These are phyloP conservation scores for Didymella pomorum DNA, from an alignment of 2,329 filamentous ascomycete species.

Conservation along the genomic window DNA sequence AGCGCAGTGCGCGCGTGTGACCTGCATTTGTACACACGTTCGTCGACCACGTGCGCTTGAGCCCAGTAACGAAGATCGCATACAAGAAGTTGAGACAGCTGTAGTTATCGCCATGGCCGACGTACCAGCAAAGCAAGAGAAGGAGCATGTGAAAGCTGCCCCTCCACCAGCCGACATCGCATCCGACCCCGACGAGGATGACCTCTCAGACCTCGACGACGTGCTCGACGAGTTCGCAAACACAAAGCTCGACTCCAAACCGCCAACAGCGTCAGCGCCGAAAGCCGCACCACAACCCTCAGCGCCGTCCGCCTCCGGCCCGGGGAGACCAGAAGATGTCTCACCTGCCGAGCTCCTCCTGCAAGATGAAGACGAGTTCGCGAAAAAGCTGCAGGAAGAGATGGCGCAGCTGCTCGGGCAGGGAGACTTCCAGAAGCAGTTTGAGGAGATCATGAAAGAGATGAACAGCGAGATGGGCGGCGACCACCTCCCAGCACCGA, in stretches of 20 bases:
- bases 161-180: slow-evolving; percentile 54
- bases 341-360: slow-evolving; percentile 42
- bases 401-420: slow-evolving; percentile 86
- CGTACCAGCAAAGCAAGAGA: slow-evolving; percentile 26
- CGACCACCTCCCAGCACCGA: slow-evolving; percentile 25
- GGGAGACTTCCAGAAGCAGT: slow-evolving; percentile 77
- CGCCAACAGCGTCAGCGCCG: slow-evolving; percentile 32
- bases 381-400: slow-evolving; percentile 84
- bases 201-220: slow-evolving; percentile 91
- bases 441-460: slow-evolving; percentile 80
- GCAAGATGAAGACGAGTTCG: slow-evolving; percentile 72
- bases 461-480: slow-evolving; percentile 55
- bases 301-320: slow-evolving; percentile 51
- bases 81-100: not conserved
- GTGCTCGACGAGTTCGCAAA: slow-evolving; percentile 91
- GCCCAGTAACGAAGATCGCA: not conserved
- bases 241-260: slow-evolving; percentile 63
- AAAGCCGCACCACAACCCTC: slow-evolving; percentile 45
- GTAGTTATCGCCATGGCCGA: slow-evolving; percentile 32
- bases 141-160: slow-evolving; percentile 25
- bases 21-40: slow-evolving; percentile 14
- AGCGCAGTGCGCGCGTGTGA: slow-evolving; percentile 11
- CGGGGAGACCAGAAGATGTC: slow-evolving; percentile 47
- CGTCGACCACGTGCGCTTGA: slow-evolving; percentile 9
- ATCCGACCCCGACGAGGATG: slow-evolving; percentile 91